Percentiles rank a stretch among this genome's conserved stretches.
These are phyloP conservation scores for Corchorus capsularis DNA, from an alignment of 345 rosid genomes.

Conservation along the genomic window DNA sequence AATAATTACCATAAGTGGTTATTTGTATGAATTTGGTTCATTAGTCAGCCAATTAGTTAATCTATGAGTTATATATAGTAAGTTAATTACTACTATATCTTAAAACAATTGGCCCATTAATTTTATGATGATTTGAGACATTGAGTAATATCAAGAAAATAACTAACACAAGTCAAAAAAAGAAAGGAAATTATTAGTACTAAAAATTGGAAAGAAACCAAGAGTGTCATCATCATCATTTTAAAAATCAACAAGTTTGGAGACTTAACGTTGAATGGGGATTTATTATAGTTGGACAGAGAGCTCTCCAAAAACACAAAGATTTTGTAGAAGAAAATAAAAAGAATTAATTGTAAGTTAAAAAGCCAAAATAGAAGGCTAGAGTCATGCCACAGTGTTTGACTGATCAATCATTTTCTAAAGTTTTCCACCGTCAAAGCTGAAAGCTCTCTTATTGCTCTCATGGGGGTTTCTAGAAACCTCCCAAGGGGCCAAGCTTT, in stretches of 20 bases:
- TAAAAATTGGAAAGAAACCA: background rate
- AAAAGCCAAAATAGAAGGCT: slow-evolving; percentile 5
- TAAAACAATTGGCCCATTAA: too few species aligned
- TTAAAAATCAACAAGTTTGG: background rate
- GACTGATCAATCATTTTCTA: slow-evolving; percentile 18
- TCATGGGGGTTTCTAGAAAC: slow-evolving; percentile 16
- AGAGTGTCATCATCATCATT: background rate
- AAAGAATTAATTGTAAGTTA: background rate
- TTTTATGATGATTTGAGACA: too few species aligned
- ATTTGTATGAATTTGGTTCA: too few species aligned
- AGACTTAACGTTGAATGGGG: background rate
- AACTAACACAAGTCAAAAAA: too few species aligned
- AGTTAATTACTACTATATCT: too few species aligned
- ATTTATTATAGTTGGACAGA: background rate
- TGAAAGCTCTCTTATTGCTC: background rate
- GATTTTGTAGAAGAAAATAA: background rate
- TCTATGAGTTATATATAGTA: too few species aligned
- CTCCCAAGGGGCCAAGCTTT: too few species aligned
- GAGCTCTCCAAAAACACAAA: background rate
- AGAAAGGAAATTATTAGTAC: background rate
- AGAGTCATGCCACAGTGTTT: slow-evolving; percentile 19
- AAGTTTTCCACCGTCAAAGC: background rate
- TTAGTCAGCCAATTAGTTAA: too few species aligned
- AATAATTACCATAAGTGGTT: too few species aligned
- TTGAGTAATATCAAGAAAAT: too few species aligned